A percentile compares a stretch with the other conserved stretches of the same genome.
Conservation (phyloP, 2,329 filamentous ascomycete species). For the Metarhizium guizhouense region DNA sequence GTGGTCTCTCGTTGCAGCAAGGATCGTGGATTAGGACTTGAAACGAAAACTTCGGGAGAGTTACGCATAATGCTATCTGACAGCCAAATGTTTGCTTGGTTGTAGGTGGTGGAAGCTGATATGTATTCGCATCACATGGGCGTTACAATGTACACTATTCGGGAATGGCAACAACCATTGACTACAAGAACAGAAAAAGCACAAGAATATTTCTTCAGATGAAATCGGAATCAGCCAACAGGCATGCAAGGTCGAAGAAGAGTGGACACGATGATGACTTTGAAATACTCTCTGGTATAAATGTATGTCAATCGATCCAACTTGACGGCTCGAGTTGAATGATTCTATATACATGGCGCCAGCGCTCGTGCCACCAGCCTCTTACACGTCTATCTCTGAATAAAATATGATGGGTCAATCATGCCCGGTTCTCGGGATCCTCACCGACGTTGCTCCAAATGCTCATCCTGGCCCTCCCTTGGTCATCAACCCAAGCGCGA, state of each 20-base stretch:
- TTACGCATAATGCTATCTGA: neutral
- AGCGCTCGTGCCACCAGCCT: neutral
- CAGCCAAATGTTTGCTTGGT: neutral
- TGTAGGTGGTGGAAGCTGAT: conserved; percentile 5
- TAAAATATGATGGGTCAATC: neutral
- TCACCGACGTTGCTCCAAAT: conserved; percentile 22
- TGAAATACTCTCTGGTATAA: neutral
- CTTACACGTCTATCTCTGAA: neutral
- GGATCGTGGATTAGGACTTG: neutral
- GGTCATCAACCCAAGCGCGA: conserved; percentile 62
- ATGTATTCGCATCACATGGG: conserved; percentile 23
- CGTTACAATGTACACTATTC: conserved; percentile 25
- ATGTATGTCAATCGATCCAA: too few relatives aligned
- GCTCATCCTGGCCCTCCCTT: conserved; percentile 47
- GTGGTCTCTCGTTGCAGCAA: neutral
- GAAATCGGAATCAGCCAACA: neutral
- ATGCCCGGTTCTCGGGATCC: conserved; percentile 8
- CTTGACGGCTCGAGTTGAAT: too few relatives aligned
- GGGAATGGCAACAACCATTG: conserved; percentile 6
- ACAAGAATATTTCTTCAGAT: neutral
- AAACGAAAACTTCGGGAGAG: neutral
- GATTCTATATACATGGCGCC: too few relatives aligned
- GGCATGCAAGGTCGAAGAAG: neutral
- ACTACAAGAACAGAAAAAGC: neutral
- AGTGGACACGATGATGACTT: neutral